These are phyloP conservation scores for Stephania yunnanensis DNA, from an alignment of 164 flowering plant species.

Conservation along the genomic window DNA sequence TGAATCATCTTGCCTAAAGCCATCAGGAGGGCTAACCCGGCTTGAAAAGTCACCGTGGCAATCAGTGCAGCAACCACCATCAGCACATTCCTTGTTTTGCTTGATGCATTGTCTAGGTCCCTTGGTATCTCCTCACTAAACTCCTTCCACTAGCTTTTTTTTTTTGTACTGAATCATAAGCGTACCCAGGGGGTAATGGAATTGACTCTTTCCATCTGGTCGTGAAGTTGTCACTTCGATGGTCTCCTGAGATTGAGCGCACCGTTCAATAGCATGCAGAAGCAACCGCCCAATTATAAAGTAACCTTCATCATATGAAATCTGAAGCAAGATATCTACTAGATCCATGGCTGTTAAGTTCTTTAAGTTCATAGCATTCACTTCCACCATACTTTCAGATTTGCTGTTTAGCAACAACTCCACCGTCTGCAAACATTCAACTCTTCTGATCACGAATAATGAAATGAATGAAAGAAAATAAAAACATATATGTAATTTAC, in stretches of 20 bases:
- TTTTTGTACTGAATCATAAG: not conserved
- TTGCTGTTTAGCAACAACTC: not conserved
- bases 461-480: not conserved
- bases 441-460: not conserved
- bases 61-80: slow-evolving; percentile 22
- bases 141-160: not conserved
- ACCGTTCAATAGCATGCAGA: not conserved
- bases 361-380: not conserved
- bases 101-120: slow-evolving; percentile 6
- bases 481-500: not conserved
- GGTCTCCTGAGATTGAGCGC: not conserved
- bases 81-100: slow-evolving; percentile 6
- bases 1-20: not conserved
- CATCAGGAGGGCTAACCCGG: slow-evolving; percentile 24
- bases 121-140: not conserved
- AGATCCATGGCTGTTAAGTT: not conserved
- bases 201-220: too few relatives aligned
- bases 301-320: not conserved
- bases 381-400: not conserved
- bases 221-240: not conserved
- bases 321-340: not conserved
- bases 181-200: too few relatives aligned
- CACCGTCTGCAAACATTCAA: not conserved
- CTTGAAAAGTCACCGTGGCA: slow-evolving; percentile 22
- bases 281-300: not conserved